Base-by-base conservation (phyloP, 1,284 basidiomycete genomes). In the Cerrena zonata region DNA sequence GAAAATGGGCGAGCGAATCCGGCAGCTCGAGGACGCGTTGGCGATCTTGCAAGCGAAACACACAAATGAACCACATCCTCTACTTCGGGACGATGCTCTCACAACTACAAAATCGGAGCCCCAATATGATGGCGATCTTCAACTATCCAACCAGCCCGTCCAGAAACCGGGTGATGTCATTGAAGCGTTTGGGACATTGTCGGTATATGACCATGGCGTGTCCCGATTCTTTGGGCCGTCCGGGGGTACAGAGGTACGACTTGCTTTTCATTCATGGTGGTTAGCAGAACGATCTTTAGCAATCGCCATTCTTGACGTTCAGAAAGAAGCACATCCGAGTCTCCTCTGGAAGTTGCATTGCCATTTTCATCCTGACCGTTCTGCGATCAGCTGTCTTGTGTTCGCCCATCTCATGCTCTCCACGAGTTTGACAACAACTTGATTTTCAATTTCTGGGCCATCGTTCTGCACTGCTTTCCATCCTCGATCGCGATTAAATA, bases 11-110 rank as follows among this genome's bases (percentile, higher is more conserved):
- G 78, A 86, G 61, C 81, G 86, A 25, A 86, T 89, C 52, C 77
- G 84, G 36, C 79, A 79, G 47, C 78, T 89, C n/a, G 86, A 88
- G 64, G 84, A 87, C 55, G 86, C 84, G 1, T 73, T 89, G 12
- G 71, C 74, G 2, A 73, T 80, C 48, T 45, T 61, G n/a, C 65
- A 66, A 50, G 71, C 75, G 4, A 72, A 72, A 55, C 51, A 69
- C 49, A 65, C 71, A 36, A 64, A 65, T 38, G 82, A 86, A 26
- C 60, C 72, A 0, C 86, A 88, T 60, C 82, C 85, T 2, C 69
- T 87, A 1, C 70, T 88, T 5, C 62, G 69, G 27, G 75, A 80
- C 7, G 82, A 84, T 38, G 27, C 39, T 1, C 65, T 79, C 21
- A 69, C 84, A 15, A 76, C 73, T 27, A 70, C 79, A 51, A 82